A percentile compares a stretch with the other conserved stretches of the same genome.
Evolutionary conservation across 257 asterid genomes (phyloP).

Genomic region (Datura wrightii): DNA sequence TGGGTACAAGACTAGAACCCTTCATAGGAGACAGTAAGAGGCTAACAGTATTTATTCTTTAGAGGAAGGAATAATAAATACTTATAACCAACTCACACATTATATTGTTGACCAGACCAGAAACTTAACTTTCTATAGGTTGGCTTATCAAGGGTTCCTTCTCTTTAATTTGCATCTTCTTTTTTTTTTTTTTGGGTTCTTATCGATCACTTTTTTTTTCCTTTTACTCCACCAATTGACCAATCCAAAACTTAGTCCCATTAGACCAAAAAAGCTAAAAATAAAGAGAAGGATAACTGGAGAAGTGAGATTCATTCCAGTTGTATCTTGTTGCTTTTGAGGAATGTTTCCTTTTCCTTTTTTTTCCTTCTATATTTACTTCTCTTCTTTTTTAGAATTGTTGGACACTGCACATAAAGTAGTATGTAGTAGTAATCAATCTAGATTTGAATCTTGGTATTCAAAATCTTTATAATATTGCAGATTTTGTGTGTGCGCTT

Average conservation of each 20-base stretch:
- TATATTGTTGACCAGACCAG: constrained; percentile 46
- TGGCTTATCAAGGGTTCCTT: constrained; percentile 30
- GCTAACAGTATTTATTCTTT: constrained; percentile 56
- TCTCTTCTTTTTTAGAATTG: constrained; percentile 26
- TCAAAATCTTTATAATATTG: constrained; percentile 2
- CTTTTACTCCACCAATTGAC: constrained; percentile 39
- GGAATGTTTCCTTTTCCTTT: constrained; percentile 34
- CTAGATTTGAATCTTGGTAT: constrained; percentile 26
- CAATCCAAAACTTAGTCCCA: constrained; percentile 40
- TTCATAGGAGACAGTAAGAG: constrained; percentile 56
- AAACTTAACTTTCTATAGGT: constrained; percentile 31
- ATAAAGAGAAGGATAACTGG: constrained; percentile 10
- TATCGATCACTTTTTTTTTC: constrained; percentile 39
- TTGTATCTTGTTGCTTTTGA: constrained; percentile 55
- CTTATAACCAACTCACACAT: background rate
- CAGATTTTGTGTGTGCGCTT: constrained; percentile 20
- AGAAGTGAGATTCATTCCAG: constrained; percentile 50
- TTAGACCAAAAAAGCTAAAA: constrained; percentile 20
- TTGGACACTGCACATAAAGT: constrained; percentile 25
- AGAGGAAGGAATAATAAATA: constrained; percentile 35
- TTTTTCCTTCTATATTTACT: background rate
- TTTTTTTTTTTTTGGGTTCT: background rate
- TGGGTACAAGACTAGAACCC: constrained; percentile 52
- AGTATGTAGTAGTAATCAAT: constrained; percentile 19
- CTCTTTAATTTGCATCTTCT: background rate